Conservation (phyloP, 2,329 filamentous ascomycete genomes). For the Xylariaceae sp. region DNA sequence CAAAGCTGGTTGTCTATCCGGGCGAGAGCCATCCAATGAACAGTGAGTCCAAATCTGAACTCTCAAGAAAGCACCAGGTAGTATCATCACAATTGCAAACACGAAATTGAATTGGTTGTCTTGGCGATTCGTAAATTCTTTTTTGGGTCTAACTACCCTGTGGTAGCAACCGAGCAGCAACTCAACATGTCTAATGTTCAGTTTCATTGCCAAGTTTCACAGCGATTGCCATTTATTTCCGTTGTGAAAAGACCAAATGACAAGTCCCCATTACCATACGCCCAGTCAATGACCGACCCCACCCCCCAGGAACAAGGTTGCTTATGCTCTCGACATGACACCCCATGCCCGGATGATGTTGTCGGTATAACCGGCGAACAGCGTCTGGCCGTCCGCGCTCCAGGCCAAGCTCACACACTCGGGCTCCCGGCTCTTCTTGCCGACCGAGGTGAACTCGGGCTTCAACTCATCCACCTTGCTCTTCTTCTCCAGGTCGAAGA, state of each 20-base stretch:
- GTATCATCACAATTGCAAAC: too few species aligned
- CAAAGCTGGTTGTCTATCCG: too few species aligned
- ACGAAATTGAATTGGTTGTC: too few species aligned
- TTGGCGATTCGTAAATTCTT: too few species aligned
- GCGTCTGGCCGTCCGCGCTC: conserved; percentile 97
- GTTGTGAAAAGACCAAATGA: conserved; percentile 38
- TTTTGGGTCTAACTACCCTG: too few species aligned
- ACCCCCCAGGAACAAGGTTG: conserved; percentile 22
- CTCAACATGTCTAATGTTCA: conserved; percentile 3
- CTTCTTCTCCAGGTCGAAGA: conserved; percentile 99
- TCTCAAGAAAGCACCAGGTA: too few species aligned
- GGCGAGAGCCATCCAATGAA: too few species aligned
- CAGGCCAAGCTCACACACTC: conserved; percentile 98
- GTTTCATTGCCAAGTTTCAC: conserved; percentile 30
- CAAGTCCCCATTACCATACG: conserved; percentile 36
- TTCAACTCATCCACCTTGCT: conserved; percentile 99
- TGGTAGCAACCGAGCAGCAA: too few species aligned
- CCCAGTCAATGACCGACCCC: conserved; percentile 38
- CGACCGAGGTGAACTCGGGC: conserved; percentile 92
- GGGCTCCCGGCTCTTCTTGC: conserved; percentile 99
- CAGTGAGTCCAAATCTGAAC: too few species aligned
- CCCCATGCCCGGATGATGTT: conserved; percentile 98
- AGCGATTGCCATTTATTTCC: conserved; percentile 37
- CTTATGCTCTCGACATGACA: conserved; percentile 90
- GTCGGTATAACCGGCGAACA: conserved; percentile 99